Percentiles rank a stretch among this genome's conserved stretches.
Evolutionary conservation across 768 basidiomycete species (phyloP).

Genomic region (Auricularia sp.): DNA sequence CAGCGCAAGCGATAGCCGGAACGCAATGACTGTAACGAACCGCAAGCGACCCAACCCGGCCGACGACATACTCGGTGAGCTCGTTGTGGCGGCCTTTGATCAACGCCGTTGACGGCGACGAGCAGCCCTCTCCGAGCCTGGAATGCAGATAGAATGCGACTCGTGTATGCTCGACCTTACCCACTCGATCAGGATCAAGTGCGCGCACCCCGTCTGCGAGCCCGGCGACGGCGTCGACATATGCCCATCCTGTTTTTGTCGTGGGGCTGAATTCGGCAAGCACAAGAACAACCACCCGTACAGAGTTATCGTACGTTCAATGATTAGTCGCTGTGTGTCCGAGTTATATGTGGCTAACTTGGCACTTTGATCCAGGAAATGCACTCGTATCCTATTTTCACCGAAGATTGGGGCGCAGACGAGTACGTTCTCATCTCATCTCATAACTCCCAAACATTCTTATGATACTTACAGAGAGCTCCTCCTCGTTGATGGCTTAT

Average conservation of each 20-base stretch:
- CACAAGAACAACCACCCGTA: conserved; percentile 86
- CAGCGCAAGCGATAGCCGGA: not conserved
- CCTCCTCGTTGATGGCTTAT: conserved; percentile 77
- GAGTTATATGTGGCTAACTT: conserved; percentile 9
- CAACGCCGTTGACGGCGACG: not conserved
- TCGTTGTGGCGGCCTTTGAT: conserved; percentile 13
- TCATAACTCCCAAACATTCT: not conserved
- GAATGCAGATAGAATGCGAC: conserved; percentile 76
- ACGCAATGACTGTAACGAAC: conserved; percentile 52
- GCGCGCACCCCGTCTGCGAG: conserved; percentile 71
- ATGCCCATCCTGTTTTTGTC: conserved; percentile 86
- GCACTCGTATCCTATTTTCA: conserved; percentile 93
- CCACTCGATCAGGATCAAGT: conserved; percentile 94
- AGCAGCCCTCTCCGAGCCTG: conserved; percentile 54
- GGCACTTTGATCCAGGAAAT: conserved; percentile 51
- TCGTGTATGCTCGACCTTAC: conserved; percentile 81
- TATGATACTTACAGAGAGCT: conserved; percentile 54
- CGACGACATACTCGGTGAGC: conserved; percentile 55
- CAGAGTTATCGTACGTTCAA: conserved; percentile 66
- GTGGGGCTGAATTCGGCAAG: conserved; percentile 77
- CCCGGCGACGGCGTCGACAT: conserved; percentile 79
- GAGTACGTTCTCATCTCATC: conserved; percentile 46
- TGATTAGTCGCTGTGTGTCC: not conserved
- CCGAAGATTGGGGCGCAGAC: conserved; percentile 94
- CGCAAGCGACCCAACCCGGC: conserved; percentile 53